Evolutionary conservation across 2,329 filamentous ascomycete species (phyloP).

Genomic region (Knoxdaviesia proteae): DNA sequence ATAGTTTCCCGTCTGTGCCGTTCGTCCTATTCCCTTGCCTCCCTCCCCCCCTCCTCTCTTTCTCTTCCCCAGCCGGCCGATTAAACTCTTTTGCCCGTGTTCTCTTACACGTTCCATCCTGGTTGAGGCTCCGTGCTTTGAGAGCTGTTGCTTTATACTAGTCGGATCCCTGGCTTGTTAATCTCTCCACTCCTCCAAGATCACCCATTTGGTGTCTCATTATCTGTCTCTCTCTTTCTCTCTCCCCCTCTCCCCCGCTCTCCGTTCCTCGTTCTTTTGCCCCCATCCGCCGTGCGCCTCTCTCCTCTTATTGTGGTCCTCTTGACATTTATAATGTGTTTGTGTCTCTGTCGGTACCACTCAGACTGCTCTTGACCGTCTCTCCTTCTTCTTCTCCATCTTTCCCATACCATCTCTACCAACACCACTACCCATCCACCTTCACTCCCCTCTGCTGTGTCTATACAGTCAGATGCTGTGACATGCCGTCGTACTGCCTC

Average conservation of each 20-base stretch:
- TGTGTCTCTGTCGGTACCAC: too few species aligned
- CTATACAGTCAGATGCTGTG: constrained; percentile 10
- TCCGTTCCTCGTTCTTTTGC: neutral
- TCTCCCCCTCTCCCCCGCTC: neutral
- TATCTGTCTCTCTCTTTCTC: neutral
- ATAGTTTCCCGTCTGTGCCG: too few species aligned
- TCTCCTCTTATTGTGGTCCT: neutral
- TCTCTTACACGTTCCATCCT: neutral
- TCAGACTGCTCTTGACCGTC: neutral
- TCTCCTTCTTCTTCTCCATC: neutral
- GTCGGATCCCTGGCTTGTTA: too few species aligned
- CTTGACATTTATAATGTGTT: neutral
- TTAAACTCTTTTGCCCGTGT: neutral
- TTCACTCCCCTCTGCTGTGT: neutral
- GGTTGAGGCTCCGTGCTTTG: neutral
- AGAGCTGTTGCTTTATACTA: too few species aligned
- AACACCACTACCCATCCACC: too few species aligned
- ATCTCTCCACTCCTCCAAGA: too few species aligned
- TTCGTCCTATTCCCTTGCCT: neutral
- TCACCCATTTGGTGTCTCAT: neutral
- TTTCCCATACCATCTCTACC: neutral
- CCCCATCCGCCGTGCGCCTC: neutral
- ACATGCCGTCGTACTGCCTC: constrained; percentile 64
- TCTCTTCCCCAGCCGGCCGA: neutral
- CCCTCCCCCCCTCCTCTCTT: neutral